Conservation (phyloP, 1,139 yeast species). For the Blastobotrys arbuscula region DNA sequence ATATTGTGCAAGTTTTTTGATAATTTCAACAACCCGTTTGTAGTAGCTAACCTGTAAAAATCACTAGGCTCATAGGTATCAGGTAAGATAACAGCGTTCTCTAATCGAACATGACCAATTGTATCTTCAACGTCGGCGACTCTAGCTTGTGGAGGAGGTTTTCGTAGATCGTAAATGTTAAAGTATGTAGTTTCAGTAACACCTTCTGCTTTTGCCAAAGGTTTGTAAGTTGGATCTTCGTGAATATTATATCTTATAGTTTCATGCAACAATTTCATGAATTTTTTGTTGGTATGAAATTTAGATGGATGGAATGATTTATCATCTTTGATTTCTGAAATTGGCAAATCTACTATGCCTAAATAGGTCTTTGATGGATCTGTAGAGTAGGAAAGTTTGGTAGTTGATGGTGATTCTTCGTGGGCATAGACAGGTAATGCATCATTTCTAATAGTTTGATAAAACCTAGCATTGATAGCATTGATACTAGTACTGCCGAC, state of each 20-base stretch:
- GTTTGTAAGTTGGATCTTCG: conserved; percentile 52
- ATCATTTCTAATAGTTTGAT: background rate
- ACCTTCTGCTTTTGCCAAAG: conserved; percentile 56
- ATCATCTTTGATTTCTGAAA: conserved; percentile 17
- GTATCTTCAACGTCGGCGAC: conserved; percentile 69
- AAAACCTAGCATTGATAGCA: background rate
- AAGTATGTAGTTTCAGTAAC: conserved; percentile 40
- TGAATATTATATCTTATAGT: conserved; percentile 32
- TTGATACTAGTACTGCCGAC: background rate
- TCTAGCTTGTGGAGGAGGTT: conserved; percentile 61
- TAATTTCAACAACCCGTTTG: conserved; percentile 51
- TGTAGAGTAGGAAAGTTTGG: conserved; percentile 17
- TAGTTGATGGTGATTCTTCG: background rate
- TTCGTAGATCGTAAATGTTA: conserved; percentile 70
- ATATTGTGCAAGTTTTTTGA: conserved; percentile 50
- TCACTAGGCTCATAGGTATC: conserved; percentile 54
- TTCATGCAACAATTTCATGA: conserved; percentile 30
- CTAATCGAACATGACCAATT: conserved; percentile 64
- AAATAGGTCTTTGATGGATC: conserved; percentile 29
- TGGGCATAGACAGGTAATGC: conserved; percentile 8
- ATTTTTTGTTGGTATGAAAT: conserved; percentile 21
- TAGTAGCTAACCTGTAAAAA: conserved; percentile 54
- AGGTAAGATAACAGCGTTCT: conserved; percentile 45
- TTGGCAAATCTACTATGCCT: conserved; percentile 21
- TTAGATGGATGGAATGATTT: conserved; percentile 8